Evolutionary conservation across 768 basidiomycete genomes (phyloP), one percentile per base, ranked within the genome.

Genomic region (Ramaria sp.): DNA sequence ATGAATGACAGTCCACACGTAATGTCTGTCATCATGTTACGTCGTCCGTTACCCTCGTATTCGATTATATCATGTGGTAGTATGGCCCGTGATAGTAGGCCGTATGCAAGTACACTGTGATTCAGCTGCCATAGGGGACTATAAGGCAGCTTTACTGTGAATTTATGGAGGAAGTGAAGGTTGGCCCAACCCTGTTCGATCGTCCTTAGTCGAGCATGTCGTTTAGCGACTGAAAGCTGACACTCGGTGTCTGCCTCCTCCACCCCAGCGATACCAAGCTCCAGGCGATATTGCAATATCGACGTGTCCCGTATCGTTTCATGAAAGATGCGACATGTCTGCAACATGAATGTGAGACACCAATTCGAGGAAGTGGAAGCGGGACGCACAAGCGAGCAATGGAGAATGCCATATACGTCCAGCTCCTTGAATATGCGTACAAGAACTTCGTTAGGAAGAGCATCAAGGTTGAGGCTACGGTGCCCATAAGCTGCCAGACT

Each of bases 71-170:
- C n/a, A n/a, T n/a, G n/a, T n/a, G n/a, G n/a, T n/a, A n/a, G n/a
- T n/a, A n/a, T n/a, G n/a, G n/a, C n/a, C n/a, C n/a, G n/a, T n/a
- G n/a, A n/a, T n/a, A n/a, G n/a, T n/a, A 60, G 64, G 2, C 61
- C 67, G 61, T 80, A 79, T 1, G 71, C 81, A 9, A 84, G 64
- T 12, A 83, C 75, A 11, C 78, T 78, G 2, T 81, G 82, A 58
- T 72, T 81, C 0, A 84, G 71, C 61, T 84, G 81, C 73, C 82
- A 83, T 4, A 79, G 62, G 30, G 78, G 78, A 20, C 55, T 50
- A 1, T 2, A 13, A 10, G 19, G 19, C 24, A 15, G 17, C 13
- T 12, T 13, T 34, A 20, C 31, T 49, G 31, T 37, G 20, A 17
- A 2, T 27, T n/a, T 57, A 2, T 33, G 19, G 17, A 19, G 34